Evolutionary conservation across 371 early-diverging fungal species (phyloP).

Genomic region (Mucor plumbeus): DNA sequence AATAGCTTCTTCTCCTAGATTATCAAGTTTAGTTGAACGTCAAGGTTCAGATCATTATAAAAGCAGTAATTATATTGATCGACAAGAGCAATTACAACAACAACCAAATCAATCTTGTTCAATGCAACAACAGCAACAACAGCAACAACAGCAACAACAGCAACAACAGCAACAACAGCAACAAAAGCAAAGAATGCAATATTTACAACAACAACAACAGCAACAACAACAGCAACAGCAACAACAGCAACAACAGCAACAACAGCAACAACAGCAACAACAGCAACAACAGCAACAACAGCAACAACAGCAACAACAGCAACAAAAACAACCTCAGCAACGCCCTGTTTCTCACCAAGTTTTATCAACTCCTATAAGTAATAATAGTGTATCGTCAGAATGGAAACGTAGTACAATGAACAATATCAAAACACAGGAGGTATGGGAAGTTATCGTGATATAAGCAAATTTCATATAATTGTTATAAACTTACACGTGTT

Average conservation of each 20-base stretch:
- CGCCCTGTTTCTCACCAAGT: constrained; percentile 19
- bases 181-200: not conserved
- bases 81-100: constrained; percentile 2
- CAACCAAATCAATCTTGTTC: not conserved
- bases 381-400: not conserved
- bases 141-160: not conserved
- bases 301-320: not conserved
- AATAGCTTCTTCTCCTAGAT: constrained; percentile 16
- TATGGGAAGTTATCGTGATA: constrained; percentile 3
- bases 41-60: not conserved
- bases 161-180: not conserved
- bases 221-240: not conserved
- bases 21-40: constrained; percentile 18
- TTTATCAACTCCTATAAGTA: not conserved
- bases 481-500: not conserved
- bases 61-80: not conserved
- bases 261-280: not conserved
- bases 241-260: not conserved
- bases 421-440: constrained; percentile 15
- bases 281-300: no score
- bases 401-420: constrained; percentile 26
- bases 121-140: not conserved
- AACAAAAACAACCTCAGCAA: not conserved
- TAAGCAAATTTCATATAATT: not conserved
- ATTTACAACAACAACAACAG: not conserved